Conservation (phyloP, 1,284 basidiomycete genomes). For the Ceratobasidium sp. region DNA sequence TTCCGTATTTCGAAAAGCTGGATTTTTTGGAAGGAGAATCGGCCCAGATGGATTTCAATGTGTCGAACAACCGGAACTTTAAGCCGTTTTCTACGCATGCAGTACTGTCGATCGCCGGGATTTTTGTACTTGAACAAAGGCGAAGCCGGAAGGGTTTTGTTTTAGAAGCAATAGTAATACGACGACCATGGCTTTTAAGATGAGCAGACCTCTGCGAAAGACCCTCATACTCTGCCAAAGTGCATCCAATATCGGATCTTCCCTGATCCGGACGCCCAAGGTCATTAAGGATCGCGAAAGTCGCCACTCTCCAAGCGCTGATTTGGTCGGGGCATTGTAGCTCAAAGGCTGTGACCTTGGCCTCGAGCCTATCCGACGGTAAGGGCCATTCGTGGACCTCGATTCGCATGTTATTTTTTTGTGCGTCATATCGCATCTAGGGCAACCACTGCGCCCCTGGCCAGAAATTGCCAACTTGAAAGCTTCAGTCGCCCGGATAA, state of each 20-base stretch:
- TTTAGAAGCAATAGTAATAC: constrained; percentile 17
- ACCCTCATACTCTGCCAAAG: neutral
- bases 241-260: neutral
- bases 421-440: constrained; percentile 50
- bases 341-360: constrained; percentile 56
- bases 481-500: constrained; percentile 16
- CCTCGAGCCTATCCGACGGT: constrained; percentile 47
- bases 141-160: constrained; percentile 33
- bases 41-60: neutral
- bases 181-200: neutral
- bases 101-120: constrained; percentile 6
- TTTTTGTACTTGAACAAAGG: neutral
- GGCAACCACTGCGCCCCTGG: constrained; percentile 43
- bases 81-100: constrained; percentile 35
- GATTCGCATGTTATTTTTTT: constrained; percentile 49
- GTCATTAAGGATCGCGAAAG: constrained; percentile 49
- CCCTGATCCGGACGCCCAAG: neutral
- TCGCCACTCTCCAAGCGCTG: constrained; percentile 56
- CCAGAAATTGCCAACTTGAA: neutral
- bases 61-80: constrained; percentile 16
- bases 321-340: constrained; percentile 53
- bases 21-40: neutral
- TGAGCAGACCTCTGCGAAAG: neutral
- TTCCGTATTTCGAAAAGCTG: constrained; percentile 8
- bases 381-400: constrained; percentile 60